A percentile compares a stretch with the other conserved stretches of the same genome.
phyloP scores from a whole-genome alignment of 352 stramenopile genomes.

The Stramenopiles sp. region DNA sequence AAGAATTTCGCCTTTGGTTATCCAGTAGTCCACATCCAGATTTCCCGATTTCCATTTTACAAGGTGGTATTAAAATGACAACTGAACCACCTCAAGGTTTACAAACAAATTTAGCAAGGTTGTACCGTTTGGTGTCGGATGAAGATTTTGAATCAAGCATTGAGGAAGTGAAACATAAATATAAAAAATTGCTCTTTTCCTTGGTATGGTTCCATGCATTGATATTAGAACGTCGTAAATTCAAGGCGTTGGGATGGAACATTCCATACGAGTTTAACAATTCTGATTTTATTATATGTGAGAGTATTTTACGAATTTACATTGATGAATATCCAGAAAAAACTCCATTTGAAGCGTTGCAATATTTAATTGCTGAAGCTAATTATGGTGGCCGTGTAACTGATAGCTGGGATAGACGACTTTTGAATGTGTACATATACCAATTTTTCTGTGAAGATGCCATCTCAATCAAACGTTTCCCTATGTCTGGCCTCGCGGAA shows the following conservation, averaged over 20 bases:
- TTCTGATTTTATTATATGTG: constrained; percentile 71
- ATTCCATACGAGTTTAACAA: constrained; percentile 63
- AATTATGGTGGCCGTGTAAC: constrained; percentile 81
- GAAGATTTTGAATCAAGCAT: constrained; percentile 39
- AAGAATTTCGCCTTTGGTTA: constrained; percentile 80
- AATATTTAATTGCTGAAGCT: constrained; percentile 74
- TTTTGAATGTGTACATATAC: constrained; percentile 61
- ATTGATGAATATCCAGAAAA: constrained; percentile 49
- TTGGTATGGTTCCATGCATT: constrained; percentile 37
- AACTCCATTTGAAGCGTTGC: constrained; percentile 60
- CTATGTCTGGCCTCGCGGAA: constrained; percentile 38
- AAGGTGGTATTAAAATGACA: constrained; percentile 76
- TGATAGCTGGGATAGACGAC: constrained; percentile 75
- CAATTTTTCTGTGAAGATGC: constrained; percentile 31
- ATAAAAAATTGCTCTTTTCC: constrained; percentile 37
- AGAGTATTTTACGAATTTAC: constrained; percentile 50
- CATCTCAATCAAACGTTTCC: constrained; percentile 43
- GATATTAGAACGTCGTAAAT: constrained; percentile 20
- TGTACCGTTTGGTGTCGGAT: constrained; percentile 43
- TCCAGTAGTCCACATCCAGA: constrained; percentile 71
- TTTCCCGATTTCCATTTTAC: constrained; percentile 69
- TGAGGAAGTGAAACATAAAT: constrained; percentile 36
- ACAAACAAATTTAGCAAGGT: constrained; percentile 57
- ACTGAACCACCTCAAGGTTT: constrained; percentile 74
- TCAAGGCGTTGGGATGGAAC: constrained; percentile 19